Conservation (phyloP, 2,329 filamentous ascomycete genomes). For the Nigrospora oryzae region DNA sequence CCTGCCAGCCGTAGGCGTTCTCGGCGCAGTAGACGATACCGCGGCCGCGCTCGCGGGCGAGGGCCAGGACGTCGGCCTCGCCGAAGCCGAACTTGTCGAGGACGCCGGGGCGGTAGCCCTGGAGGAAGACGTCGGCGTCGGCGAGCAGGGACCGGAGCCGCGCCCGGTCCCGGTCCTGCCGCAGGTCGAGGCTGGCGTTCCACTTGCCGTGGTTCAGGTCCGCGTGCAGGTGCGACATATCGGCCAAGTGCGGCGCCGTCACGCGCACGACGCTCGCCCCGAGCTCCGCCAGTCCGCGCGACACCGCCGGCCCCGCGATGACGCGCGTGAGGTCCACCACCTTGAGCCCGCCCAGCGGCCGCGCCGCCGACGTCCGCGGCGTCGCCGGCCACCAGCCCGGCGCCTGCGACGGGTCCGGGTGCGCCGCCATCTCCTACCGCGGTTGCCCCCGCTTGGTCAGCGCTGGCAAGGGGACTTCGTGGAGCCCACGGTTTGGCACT, state of each 20-base stretch:
- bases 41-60: slow-evolving; percentile 27
- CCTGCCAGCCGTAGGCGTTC: slow-evolving; percentile 46
- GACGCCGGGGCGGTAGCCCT: slow-evolving; percentile 38
- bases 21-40: slow-evolving; percentile 39
- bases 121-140: slow-evolving; percentile 40
- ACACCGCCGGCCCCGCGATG: slow-evolving; percentile 37
- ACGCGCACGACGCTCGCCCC: slow-evolving; percentile 38
- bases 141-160: slow-evolving; percentile 29
- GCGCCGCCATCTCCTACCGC: slow-evolving; percentile 11
- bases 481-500: too few relatives aligned
- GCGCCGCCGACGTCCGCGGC: slow-evolving; percentile 15
- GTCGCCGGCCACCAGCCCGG: slow-evolving; percentile 30
- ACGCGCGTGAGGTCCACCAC: slow-evolving; percentile 37
- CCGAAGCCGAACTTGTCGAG: slow-evolving; percentile 38
- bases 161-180: slow-evolving; percentile 24
- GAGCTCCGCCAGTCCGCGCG: slow-evolving; percentile 30
- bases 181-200: slow-evolving; percentile 33
- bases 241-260: slow-evolving; percentile 27
- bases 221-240: slow-evolving; percentile 28
- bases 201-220: slow-evolving; percentile 44
- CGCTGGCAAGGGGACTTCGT: too few relatives aligned
- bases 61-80: slow-evolving; percentile 26
- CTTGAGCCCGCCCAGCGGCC: slow-evolving; percentile 37
- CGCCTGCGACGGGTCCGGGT: slow-evolving; percentile 13
- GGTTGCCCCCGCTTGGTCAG: too few relatives aligned